Evolutionary conservation across 2,329 filamentous ascomycete species (phyloP).

Genomic region (Botrytis galanthina): DNA sequence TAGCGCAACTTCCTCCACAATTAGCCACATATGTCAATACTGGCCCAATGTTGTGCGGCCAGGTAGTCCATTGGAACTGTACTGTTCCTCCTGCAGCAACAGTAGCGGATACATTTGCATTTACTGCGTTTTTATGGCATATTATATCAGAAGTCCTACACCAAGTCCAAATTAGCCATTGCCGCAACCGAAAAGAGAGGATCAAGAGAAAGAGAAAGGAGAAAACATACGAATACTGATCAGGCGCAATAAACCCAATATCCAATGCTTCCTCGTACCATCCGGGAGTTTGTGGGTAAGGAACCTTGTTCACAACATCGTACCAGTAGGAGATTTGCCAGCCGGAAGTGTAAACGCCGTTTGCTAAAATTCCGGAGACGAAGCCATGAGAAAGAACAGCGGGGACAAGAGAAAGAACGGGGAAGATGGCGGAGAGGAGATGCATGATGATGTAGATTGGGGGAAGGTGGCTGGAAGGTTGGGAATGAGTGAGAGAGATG

Average conservation of each 20-base stretch:
- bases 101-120: slow-evolving; percentile 43
- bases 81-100: slow-evolving; percentile 48
- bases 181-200: fast-evolving
- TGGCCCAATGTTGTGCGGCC: slow-evolving; percentile 48
- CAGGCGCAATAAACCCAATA: slow-evolving; percentile 50
- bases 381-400: slow-evolving; percentile 43
- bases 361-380: slow-evolving; percentile 45
- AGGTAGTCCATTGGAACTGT: slow-evolving; percentile 49
- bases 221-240: slow-evolving; percentile 40
- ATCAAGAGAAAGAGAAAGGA: no score
- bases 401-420: background rate
- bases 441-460: background rate
- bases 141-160: slow-evolving; percentile 44
- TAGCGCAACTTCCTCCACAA: slow-evolving; percentile 42
- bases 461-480: background rate
- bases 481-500: background rate
- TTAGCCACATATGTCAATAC: slow-evolving; percentile 35
- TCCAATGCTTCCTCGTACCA: slow-evolving; percentile 49
- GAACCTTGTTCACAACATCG: slow-evolving; percentile 21
- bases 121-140: slow-evolving; percentile 47
- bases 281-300: slow-evolving; percentile 35
- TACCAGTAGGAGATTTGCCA: slow-evolving; percentile 37
- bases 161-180: background rate
- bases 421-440: background rate
- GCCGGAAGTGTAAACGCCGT: slow-evolving; percentile 41